A percentile compares a stretch with the other conserved stretches of the same genome.
Evolutionary conservation across 176 grass and related monocot genomes (phyloP).

Genomic region (Triticum monococcum): DNA sequence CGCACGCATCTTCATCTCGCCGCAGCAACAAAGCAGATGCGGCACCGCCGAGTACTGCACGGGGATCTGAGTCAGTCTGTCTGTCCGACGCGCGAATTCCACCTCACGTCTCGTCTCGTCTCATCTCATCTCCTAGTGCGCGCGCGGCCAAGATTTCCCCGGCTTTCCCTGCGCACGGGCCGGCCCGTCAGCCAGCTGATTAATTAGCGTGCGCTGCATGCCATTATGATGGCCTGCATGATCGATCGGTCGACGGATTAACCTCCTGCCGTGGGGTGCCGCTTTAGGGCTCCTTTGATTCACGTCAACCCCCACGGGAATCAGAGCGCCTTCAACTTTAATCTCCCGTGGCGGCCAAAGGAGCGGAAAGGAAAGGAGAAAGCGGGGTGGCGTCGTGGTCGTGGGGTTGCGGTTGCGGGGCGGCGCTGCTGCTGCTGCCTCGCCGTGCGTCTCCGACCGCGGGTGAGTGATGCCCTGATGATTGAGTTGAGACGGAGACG

Average conservation of each 20-base stretch:
- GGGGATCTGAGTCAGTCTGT: background rate
- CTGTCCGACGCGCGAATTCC: background rate
- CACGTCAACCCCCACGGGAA: background rate
- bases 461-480: conserved; percentile 17
- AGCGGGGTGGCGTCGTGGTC: background rate
- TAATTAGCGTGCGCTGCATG: conserved; percentile 21
- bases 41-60: background rate
- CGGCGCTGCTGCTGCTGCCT: background rate
- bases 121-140: background rate
- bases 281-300: no score
- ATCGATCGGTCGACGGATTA: background rate
- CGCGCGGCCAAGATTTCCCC: background rate
- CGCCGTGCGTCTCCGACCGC: background rate
- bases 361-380: background rate
- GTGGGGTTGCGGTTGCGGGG: background rate
- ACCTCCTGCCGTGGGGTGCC: background rate
- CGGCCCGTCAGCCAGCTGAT: background rate
- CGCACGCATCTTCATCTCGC: background rate
- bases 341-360: conserved; percentile 14
- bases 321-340: background rate
- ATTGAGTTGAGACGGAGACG: conserved; percentile 38
- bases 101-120: background rate
- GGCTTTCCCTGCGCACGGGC: background rate
- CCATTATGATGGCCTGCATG: conserved; percentile 13
- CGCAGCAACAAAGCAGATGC: background rate